Percentiles rank a stretch among this genome's conserved stretches.
Conservation (phyloP, 352 stramenopile genomes). For the Pelagophyceae sp. region DNA sequence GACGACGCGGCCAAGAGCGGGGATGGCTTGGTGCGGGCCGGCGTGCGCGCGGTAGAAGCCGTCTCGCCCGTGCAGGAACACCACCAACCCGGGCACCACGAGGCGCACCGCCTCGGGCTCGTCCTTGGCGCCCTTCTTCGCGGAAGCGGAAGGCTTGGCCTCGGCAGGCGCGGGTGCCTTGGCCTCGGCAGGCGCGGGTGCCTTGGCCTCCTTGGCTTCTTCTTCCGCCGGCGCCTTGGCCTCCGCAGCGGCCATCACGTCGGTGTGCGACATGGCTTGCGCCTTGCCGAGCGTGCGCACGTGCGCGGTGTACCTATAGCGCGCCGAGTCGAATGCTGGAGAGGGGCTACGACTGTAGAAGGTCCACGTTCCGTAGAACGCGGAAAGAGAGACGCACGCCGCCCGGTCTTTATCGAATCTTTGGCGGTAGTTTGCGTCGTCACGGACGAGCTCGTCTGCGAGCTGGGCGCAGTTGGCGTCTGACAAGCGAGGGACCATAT, state of each 20-base stretch:
- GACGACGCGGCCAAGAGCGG: background rate
- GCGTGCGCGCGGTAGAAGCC: background rate
- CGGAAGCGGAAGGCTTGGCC: background rate
- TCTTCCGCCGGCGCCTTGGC: background rate
- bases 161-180: background rate
- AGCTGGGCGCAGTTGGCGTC: slow-evolving; percentile 2
- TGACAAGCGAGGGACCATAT: slow-evolving; percentile 4
- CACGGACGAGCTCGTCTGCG: background rate
- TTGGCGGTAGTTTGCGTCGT: slow-evolving; percentile 8
- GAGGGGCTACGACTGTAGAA: no score
- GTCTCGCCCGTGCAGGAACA: background rate
- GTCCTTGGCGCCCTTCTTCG: background rate
- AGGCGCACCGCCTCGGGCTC: background rate
- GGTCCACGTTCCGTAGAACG: no score
- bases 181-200: background rate
- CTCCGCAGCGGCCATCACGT: background rate
- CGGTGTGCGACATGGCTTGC: background rate
- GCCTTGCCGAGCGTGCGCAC: background rate
- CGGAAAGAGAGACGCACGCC: no score
- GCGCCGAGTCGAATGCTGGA: no score
- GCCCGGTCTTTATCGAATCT: background rate
- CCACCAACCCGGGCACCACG: background rate
- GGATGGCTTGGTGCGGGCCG: background rate
- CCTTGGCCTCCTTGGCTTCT: background rate
- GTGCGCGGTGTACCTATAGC: background rate